Evolutionary conservation across 805 yeast species (phyloP).

Genomic region (Ogataea paraovalis): DNA sequence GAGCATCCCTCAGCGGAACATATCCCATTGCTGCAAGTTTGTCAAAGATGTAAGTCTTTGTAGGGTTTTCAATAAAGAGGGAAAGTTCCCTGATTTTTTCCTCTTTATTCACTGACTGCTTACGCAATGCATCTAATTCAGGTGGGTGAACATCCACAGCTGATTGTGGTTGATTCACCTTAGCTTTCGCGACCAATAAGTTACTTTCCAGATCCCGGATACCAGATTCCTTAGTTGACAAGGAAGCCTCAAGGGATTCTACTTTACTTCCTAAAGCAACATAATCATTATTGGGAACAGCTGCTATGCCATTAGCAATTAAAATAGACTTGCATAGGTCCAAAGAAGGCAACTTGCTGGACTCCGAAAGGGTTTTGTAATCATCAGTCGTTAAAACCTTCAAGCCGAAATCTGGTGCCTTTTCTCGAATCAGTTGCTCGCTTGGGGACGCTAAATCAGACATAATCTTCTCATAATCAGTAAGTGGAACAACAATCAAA

Average conservation of each 20-base stretch:
- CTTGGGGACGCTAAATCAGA: slow-evolving; percentile 18
- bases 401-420: slow-evolving; percentile 5
- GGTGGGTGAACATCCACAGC: too few relatives aligned
- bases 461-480: slow-evolving; percentile 21
- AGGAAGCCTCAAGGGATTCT: not conserved
- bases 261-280: not conserved
- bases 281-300: slow-evolving; percentile 14
- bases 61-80: slow-evolving; percentile 10
- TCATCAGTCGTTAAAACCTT: slow-evolving; percentile 5
- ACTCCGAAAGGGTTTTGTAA: not conserved
- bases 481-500: slow-evolving; percentile 12
- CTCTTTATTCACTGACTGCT: slow-evolving; percentile 3
- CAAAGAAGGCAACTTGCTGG: slow-evolving; percentile 15
- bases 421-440: slow-evolving; percentile 8
- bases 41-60: slow-evolving; percentile 20
- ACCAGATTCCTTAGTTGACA: not conserved
- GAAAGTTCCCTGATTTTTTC: slow-evolving; percentile 1
- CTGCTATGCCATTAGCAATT: slow-evolving; percentile 16
- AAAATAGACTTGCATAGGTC: slow-evolving; percentile 9
- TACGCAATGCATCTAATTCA: not conserved
- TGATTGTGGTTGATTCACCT: not conserved
- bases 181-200: not conserved
- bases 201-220: not conserved
- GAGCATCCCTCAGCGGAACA: slow-evolving; percentile 1
- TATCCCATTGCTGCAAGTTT: slow-evolving; percentile 15